These are phyloP conservation scores for Epichloe gansuensis DNA, from an alignment of 2,329 filamentous ascomycete species.

Conservation along the genomic window DNA sequence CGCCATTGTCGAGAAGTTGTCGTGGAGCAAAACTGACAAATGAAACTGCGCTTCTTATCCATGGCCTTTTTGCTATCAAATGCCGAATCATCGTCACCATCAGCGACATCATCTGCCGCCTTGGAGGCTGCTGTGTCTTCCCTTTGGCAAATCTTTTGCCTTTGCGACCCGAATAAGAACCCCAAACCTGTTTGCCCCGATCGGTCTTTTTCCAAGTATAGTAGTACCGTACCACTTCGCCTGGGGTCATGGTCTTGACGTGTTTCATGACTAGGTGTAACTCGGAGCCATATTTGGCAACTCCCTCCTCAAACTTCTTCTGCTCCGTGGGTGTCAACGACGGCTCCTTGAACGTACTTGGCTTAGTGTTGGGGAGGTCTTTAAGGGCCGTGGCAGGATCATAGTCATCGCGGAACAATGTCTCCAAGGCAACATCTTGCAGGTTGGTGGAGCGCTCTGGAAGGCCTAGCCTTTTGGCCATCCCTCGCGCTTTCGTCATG, in stretches of 20 bases:
- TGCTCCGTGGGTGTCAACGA: conserved; percentile 64
- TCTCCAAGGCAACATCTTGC: conserved; percentile 67
- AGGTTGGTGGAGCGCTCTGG: conserved; percentile 73
- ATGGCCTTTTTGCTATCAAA: conserved; percentile 82
- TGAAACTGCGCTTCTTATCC: conserved; percentile 68
- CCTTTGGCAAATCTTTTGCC: conserved; percentile 75
- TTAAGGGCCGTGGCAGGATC: conserved; percentile 59
- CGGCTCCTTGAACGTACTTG: conserved; percentile 71
- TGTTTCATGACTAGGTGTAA: conserved; percentile 72
- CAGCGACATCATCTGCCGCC: conserved; percentile 81
- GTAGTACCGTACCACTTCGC: conserved; percentile 81
- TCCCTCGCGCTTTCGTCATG: conserved; percentile 54
- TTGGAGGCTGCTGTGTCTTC: conserved; percentile 60
- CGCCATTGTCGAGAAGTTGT: conserved; percentile 82
- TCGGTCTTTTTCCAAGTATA: conserved; percentile 97
- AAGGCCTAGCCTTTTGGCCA: conserved; percentile 58
- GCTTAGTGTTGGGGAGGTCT: conserved; percentile 55
- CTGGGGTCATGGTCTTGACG: conserved; percentile 69
- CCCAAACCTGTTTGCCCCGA: conserved; percentile 79
- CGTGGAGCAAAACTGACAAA: conserved; percentile 86
- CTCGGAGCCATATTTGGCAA: conserved; percentile 84
- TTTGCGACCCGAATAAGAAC: conserved; percentile 74
- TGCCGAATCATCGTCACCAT: conserved; percentile 87
- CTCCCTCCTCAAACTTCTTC: conserved; percentile 85
- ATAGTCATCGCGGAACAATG: conserved; percentile 61